phyloP scores from a whole-genome alignment of 2,329 filamentous ascomycete species.

The Didymella lethalis region DNA sequence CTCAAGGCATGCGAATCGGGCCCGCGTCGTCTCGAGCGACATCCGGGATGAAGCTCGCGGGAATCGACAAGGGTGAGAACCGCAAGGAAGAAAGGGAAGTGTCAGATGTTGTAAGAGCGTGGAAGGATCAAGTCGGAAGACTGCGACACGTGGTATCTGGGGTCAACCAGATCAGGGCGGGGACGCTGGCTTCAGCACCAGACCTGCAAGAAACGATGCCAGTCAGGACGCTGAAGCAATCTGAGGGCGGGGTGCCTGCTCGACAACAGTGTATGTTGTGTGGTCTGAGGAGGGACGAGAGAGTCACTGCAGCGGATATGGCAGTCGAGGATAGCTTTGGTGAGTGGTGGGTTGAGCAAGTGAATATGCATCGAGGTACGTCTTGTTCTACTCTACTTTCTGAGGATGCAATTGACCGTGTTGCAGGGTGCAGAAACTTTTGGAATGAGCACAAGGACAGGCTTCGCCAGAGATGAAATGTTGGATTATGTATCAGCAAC shows the following conservation, averaged over 20 bases:
- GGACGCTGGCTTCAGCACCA: conserved; percentile 64
- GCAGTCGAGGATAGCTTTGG: conserved; percentile 89
- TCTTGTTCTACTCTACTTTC: not conserved
- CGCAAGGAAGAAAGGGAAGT: conserved; percentile 85
- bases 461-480: conserved; percentile 70
- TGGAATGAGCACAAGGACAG: conserved; percentile 79
- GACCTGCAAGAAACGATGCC: conserved; percentile 75
- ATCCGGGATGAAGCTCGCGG: conserved; percentile 89
- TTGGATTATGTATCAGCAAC: conserved; percentile 1
- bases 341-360: conserved; percentile 89
- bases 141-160: conserved; percentile 75
- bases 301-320: conserved; percentile 76
- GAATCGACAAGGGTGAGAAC: conserved; percentile 83
- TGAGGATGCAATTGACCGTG: not conserved
- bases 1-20: conserved; percentile 87
- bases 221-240: conserved; percentile 67
- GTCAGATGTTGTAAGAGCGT: conserved; percentile 75
- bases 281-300: conserved; percentile 86
- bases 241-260: conserved; percentile 74
- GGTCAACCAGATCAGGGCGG: conserved; percentile 61
- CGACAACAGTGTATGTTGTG: conserved; percentile 82
- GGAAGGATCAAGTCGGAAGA: conserved; percentile 77
- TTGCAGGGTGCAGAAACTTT: conserved; percentile 76
- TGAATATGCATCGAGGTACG: conserved; percentile 70
- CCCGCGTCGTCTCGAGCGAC: conserved; percentile 71